Evolutionary conservation across 768 basidiomycete species (phyloP).

Genomic region (Leccinum arenicola): DNA sequence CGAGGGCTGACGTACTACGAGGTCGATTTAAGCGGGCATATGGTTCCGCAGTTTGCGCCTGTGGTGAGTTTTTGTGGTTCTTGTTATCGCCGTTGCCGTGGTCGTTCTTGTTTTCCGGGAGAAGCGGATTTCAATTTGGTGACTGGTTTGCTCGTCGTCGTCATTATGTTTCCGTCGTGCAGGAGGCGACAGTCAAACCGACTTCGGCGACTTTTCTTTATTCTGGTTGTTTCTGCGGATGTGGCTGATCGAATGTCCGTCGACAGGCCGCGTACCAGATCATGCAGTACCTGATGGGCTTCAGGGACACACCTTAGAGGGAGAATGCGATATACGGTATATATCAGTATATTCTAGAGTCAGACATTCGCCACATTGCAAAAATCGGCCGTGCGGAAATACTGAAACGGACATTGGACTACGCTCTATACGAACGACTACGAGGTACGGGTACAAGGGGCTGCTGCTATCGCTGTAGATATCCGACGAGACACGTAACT

Average conservation of each 20-base stretch:
- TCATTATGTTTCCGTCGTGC: background rate
- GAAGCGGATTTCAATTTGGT: too few relatives aligned
- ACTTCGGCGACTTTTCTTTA: too few relatives aligned
- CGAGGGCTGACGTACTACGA: constrained; percentile 68
- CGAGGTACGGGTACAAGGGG: too few relatives aligned
- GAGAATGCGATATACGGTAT: background rate
- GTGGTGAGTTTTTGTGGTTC: constrained; percentile 37
- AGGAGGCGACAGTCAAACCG: background rate
- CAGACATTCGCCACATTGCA: too few relatives aligned
- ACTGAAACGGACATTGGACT: too few relatives aligned
- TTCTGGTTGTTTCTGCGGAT: too few relatives aligned
- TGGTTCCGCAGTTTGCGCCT: constrained; percentile 71
- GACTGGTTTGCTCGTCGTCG: background rate
- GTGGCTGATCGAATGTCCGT: background rate
- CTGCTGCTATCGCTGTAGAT: too few relatives aligned
- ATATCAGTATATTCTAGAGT: too few relatives aligned
- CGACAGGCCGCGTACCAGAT: constrained; percentile 62
- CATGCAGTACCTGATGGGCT: constrained; percentile 68
- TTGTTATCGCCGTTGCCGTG: background rate
- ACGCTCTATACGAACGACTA: too few relatives aligned
- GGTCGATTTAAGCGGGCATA: constrained; percentile 68
- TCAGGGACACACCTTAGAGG: constrained; percentile 42
- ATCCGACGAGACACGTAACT: too few relatives aligned
- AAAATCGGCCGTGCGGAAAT: too few relatives aligned
- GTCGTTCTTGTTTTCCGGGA: too few relatives aligned